Percentiles rank a stretch among this genome's conserved stretches.
Conservation (phyloP, 1,284 basidiomycete species). For the Agaricales sp. region DNA sequence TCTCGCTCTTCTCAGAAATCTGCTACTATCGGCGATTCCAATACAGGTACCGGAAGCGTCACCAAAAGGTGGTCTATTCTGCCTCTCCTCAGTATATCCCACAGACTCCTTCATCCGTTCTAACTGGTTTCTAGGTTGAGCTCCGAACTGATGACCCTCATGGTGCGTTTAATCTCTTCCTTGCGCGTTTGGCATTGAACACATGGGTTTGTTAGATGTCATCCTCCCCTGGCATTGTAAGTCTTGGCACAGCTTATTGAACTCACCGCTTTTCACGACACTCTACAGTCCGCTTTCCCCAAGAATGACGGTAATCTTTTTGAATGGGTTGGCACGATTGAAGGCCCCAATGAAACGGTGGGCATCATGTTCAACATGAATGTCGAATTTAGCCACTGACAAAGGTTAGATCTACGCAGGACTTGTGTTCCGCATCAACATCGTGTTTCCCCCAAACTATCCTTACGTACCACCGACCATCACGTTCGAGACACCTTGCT, state of each 20-base stretch:
- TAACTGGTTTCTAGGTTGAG: slow-evolving; percentile 37
- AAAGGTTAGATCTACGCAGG: slow-evolving; percentile 58
- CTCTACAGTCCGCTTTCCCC: slow-evolving; percentile 67
- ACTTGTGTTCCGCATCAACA: slow-evolving; percentile 69
- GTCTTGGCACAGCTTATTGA: slow-evolving; percentile 15
- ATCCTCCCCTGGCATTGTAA: slow-evolving; percentile 71
- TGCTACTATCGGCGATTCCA: slow-evolving; percentile 34
- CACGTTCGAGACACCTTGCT: slow-evolving; percentile 65
- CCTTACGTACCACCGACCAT: slow-evolving; percentile 75
- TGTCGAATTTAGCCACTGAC: slow-evolving; percentile 7
- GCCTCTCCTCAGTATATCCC: slow-evolving; percentile 4
- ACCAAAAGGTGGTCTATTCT: slow-evolving; percentile 56
- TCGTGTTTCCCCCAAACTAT: slow-evolving; percentile 76
- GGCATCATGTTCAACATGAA: slow-evolving; percentile 15
- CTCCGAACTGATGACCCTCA: slow-evolving; percentile 76
- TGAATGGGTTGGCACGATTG: slow-evolving; percentile 78
- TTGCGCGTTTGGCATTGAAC: slow-evolving; percentile 1
- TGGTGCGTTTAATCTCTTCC: slow-evolving; percentile 38
- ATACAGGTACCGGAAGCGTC: slow-evolving; percentile 60
- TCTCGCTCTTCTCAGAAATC: slow-evolving; percentile 46
- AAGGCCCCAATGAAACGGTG: slow-evolving; percentile 67
- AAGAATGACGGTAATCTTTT: slow-evolving; percentile 74
- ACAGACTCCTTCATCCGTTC: slow-evolving; percentile 7
- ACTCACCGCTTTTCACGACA: too few species aligned
- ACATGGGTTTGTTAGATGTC: slow-evolving; percentile 50